These are phyloP conservation scores for Colletotrichum cereale DNA, from an alignment of 2,329 filamentous ascomycete species.

Conservation along the genomic window DNA sequence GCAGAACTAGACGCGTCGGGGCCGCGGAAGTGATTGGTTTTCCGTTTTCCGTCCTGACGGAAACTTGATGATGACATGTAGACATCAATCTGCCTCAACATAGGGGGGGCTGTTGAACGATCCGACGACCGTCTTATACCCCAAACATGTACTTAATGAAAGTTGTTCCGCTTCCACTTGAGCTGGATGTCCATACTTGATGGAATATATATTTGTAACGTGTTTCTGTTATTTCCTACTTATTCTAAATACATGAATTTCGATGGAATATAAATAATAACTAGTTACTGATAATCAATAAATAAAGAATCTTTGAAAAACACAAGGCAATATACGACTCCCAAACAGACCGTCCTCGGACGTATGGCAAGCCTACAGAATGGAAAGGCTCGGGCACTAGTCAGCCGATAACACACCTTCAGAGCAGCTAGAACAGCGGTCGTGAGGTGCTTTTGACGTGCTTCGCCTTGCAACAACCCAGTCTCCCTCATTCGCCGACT, in stretches of 20 bases:
- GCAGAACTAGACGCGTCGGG: slow-evolving; percentile 36
- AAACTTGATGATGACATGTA: not conserved
- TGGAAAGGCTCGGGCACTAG: not conserved
- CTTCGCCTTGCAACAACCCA: not conserved
- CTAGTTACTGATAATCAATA: not conserved
- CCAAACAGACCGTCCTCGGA: not conserved
- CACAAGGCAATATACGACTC: not conserved
- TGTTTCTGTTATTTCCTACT: no score
- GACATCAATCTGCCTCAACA: not conserved
- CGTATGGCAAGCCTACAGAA: not conserved
- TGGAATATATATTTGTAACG: not conserved
- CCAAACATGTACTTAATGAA: not conserved
- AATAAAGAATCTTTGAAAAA: not conserved
- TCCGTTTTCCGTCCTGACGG: not conserved
- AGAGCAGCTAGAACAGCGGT: not conserved
- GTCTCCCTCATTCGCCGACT: not conserved
- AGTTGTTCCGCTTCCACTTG: not conserved
- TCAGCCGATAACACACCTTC: not conserved
- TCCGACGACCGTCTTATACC: not conserved
- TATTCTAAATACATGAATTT: no score
- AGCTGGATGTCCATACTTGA: not conserved
- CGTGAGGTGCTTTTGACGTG: not conserved
- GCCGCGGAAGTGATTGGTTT: slow-evolving; percentile 9
- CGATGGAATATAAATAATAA: no score
- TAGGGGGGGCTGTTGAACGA: not conserved